Base-by-base conservation (phyloP, 2,329 filamentous ascomycete species). In the Colletotrichum godetiae region DNA sequence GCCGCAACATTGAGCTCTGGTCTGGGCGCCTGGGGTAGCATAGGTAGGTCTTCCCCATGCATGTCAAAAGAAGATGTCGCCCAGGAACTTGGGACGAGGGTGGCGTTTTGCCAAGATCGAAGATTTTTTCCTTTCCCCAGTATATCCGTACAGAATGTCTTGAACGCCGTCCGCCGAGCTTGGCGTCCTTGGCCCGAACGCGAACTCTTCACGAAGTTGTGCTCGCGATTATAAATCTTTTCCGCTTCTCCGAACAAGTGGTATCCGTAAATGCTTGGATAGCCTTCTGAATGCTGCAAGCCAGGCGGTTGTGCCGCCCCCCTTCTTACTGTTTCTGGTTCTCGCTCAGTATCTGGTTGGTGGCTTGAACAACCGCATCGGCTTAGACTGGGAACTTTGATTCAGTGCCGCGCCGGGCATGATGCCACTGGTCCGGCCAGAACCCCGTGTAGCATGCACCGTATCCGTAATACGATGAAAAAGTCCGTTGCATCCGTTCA, bases 151-250 rank as follows among this genome's bases (percentile, higher is more conserved):
- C 27, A 13, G n/a, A 60, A 15, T 19, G 24, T 11, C 35, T 22
- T 4, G 49, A 22, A 60, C 13, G 10, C 7, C 29, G 10, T 42
- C n/a, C 24, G 5, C 52, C 49, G 3, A 56, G 59, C 70, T 70
- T 61, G 66, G 60, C 66, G 22, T 53, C n/a, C 70, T 72, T 65
- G 66, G 70, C 60, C 22, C 15, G 33, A 15, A 15, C 11, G 4
- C 12, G 27, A 46, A 19, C 22, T 57, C 31, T 49, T 68, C 57
- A 63, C n/a, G 52, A 24, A 1, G 4, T 13, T 29, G 24, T 10
- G 15, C 6, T 2, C 3, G 7, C 22, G 56, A 46, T 27, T 59
- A 63, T 58, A 57, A 60, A 70, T 60, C 60, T 22, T 11, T 12
- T n/a, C 58, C 27, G 5, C 22, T 42, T 29, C 22, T 60, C 31